Percentiles rank a stretch among this genome's conserved stretches.
Evolutionary conservation across 805 yeast species (phyloP).

Genomic region (Lipomyces starkeyi): DNA sequence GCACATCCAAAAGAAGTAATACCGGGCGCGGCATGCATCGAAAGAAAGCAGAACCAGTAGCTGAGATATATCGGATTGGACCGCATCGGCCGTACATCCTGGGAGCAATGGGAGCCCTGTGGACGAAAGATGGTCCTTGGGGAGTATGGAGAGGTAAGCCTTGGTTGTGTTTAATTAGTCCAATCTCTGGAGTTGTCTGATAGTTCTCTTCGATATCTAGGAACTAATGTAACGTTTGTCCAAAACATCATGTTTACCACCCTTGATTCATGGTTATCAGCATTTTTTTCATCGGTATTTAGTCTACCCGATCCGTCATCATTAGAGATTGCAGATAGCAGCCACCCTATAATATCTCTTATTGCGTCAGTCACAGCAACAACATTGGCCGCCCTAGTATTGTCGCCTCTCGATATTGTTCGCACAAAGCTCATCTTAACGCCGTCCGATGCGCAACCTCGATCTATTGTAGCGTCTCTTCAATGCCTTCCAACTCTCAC

Average conservation of each 20-base stretch:
- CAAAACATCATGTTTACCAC: conserved; percentile 76
- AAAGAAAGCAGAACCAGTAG: conserved; percentile 20
- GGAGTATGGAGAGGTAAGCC: conserved; percentile 60
- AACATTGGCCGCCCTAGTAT: conserved; percentile 69
- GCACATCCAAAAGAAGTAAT: neutral
- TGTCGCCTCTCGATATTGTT: conserved; percentile 83
- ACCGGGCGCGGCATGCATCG: conserved; percentile 4
- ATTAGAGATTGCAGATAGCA: conserved; percentile 79
- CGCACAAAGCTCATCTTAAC: conserved; percentile 79
- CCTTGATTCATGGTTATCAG: conserved; percentile 89
- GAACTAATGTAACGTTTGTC: conserved; percentile 75
- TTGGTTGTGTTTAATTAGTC: conserved; percentile 27
- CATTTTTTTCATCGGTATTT: conserved; percentile 78
- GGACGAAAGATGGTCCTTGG: conserved; percentile 70
- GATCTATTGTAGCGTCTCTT: conserved; percentile 77
- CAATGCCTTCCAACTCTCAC: conserved; percentile 56
- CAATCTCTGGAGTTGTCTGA: conserved; percentile 49
- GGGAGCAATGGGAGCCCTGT: conserved; percentile 53
- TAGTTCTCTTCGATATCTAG: conserved; percentile 68
- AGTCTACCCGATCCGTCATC: conserved; percentile 89
- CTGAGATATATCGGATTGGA: conserved; percentile 29
- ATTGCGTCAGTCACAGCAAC: conserved; percentile 72
- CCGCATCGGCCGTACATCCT: conserved; percentile 44
- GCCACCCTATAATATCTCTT: conserved; percentile 74
- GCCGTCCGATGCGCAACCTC: conserved; percentile 54